Evolutionary conservation across 2,329 filamentous ascomycete species (phyloP), one percentile per base, ranked within the genome.

Genomic region (Sarocladium brachiariae): DNA sequence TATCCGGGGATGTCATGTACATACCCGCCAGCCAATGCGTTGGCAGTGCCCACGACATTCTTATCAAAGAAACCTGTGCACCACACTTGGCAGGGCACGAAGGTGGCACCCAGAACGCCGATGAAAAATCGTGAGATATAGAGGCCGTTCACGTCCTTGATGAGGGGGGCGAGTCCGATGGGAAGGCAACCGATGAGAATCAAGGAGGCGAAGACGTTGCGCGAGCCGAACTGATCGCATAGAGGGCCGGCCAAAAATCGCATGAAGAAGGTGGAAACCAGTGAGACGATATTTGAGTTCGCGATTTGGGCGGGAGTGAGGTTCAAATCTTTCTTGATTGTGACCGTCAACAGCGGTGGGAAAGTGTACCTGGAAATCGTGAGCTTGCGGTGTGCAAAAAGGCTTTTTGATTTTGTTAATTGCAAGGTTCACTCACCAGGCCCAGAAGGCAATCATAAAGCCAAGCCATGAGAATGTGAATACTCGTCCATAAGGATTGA

Each of bases 31-130:
- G 89, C 85, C 16, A 96, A 69, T 2, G 89, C 86, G 63, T 96
- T 96, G 54, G 89, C 88, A 5, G 88, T 91, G 45, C 91, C 91
- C 16, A 96, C 86, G 23, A 96, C 77, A 60, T 91, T 93, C 72
- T 91, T 93, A 70, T 96, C 90, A 65, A 89, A 96, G 74, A 95
- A 96, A 0, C 85, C 89, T 0, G 89, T 96, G 9, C 86, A 88
- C 89, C 90, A 96, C 6, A 95, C 91, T 64, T 95, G 89, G 65
- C 89, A 95, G 11, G 87, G 87, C 0, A 92, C 87, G 59, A 92
- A 92, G 1, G 81, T 80, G 2, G 84, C 86, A 35, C 87, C 87
- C 0, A 92, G 78, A 38, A 92, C 84, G 53, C 87, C 87, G 55
- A 91, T 81, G 68, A 91, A 91, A 73, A 92, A 92, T 39, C 87